Evolutionary conservation across 2,329 filamentous ascomycete species (phyloP).

Genomic region (Anisogramma anomala): DNA sequence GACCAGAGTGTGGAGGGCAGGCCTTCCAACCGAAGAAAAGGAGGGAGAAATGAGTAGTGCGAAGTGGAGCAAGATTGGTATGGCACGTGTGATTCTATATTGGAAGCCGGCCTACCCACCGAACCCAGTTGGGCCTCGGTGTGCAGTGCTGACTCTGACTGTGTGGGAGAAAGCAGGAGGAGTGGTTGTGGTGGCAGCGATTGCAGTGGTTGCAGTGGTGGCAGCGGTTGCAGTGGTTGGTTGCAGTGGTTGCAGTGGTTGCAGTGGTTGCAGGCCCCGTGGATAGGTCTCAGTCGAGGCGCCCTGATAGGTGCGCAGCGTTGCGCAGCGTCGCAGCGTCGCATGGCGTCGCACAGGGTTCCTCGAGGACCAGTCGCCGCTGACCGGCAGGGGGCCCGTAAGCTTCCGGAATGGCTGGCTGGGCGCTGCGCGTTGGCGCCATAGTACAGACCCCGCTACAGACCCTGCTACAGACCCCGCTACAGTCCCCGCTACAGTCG

Average conservation of each 20-base stretch:
- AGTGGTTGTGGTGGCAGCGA: too few relatives aligned
- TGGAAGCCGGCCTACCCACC: conserved; percentile 11
- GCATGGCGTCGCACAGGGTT: conserved; percentile 23
- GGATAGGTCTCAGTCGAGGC: conserved; percentile 23
- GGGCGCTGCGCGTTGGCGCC: conserved; percentile 19
- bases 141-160: conserved; percentile 12
- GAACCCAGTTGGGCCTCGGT: conserved; percentile 8
- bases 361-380: conserved; percentile 35
- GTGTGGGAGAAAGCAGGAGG: conserved; percentile 18
- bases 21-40: conserved; percentile 5
- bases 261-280: conserved; percentile 19
- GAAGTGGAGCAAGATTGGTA: conserved; percentile 2
- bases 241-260: too few relatives aligned
- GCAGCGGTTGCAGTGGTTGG: too few relatives aligned
- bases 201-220: too few relatives aligned
- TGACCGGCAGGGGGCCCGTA: conserved; percentile 30
- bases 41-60: conserved; percentile 2
- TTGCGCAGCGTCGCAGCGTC: too few relatives aligned
- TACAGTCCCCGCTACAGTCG: conserved; percentile 33
- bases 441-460: too few relatives aligned
- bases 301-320: conserved; percentile 39
- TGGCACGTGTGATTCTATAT: conserved; percentile 16
- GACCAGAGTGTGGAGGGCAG: conserved; percentile 8
- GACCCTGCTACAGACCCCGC: too few relatives aligned
- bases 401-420: conserved; percentile 30